Conservation (phyloP, 768 basidiomycete species). For the Psilocybe sp. region DNA sequence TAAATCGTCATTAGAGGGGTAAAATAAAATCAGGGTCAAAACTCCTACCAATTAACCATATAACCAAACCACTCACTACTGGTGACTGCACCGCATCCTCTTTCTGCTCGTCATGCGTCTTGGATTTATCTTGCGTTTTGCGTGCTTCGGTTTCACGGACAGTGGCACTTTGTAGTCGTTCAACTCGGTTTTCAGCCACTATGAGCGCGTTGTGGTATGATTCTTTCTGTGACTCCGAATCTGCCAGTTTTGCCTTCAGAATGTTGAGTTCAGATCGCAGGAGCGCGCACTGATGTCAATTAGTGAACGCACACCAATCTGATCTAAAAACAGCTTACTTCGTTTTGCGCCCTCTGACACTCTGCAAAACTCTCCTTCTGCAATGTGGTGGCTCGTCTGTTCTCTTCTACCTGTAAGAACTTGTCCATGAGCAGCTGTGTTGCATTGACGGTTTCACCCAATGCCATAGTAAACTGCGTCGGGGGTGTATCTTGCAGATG, state of each 20-base stretch:
- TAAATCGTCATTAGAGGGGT: constrained; percentile 42
- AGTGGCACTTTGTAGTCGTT: constrained; percentile 55
- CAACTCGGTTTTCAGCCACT: constrained; percentile 57
- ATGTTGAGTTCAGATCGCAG: constrained; percentile 58
- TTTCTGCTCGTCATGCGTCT: constrained; percentile 26
- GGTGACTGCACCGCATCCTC: constrained; percentile 56
- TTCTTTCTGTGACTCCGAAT: constrained; percentile 47
- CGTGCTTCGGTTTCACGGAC: constrained; percentile 45
- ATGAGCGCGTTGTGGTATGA: constrained; percentile 49
- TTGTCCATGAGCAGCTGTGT: constrained; percentile 59
- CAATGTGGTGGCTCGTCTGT: constrained; percentile 27
- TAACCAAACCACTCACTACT: constrained; percentile 65
- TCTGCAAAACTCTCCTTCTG: constrained; percentile 39
- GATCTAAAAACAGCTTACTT: constrained; percentile 41
- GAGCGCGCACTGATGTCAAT: constrained; percentile 44
- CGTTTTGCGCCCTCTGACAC: constrained; percentile 54
- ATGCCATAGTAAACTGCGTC: constrained; percentile 37
- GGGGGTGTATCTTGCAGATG: constrained; percentile 34
- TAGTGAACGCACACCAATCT: background rate
- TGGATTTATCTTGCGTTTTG: constrained; percentile 17
- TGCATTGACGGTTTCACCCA: constrained; percentile 54
- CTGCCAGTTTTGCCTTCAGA: constrained; percentile 45
- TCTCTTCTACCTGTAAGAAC: constrained; percentile 46
- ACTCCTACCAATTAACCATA: constrained; percentile 60
- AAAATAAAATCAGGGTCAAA: constrained; percentile 40